These are phyloP conservation scores for Pseudogymnoascus sp. DNA, from an alignment of 2,329 filamentous ascomycete species.

Conservation along the genomic window DNA sequence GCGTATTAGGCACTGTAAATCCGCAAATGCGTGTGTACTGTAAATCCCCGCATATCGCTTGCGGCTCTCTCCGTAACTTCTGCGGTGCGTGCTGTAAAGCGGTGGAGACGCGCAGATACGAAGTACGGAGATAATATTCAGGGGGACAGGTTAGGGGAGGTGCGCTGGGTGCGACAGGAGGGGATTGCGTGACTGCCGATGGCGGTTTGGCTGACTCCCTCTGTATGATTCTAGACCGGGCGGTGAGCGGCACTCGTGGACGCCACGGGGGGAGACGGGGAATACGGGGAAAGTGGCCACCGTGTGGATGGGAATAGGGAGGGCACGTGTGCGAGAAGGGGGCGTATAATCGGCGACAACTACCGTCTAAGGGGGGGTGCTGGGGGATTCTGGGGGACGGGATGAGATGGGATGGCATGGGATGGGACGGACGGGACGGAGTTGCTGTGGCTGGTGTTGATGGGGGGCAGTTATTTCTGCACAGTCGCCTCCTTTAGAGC, in stretches of 20 bases:
- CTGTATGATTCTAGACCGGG: neutral
- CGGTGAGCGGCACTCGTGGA: neutral
- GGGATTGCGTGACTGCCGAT: neutral
- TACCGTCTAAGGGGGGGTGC: neutral
- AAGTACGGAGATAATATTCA: neutral
- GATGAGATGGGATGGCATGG: neutral
- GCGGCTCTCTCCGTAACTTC: neutral
- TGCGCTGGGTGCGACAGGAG: neutral
- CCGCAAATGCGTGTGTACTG: neutral
- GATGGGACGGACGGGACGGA: neutral
- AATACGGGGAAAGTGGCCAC: neutral
- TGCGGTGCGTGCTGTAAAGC: neutral
- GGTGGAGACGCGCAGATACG: neutral
- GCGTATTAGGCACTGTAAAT: neutral
- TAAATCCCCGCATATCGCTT: neutral
- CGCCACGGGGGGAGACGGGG: neutral
- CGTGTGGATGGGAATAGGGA: neutral
- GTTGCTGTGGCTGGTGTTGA: neutral
- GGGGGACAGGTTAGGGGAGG: neutral
- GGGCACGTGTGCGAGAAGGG: neutral
- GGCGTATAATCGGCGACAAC: neutral
- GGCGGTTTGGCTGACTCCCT: neutral
- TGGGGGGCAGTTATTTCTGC: neutral
- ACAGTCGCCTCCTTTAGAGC: neutral
- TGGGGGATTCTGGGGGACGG: constrained; percentile 1